A percentile compares a stretch with the other conserved stretches of the same genome.
Evolutionary conservation across 768 basidiomycete genomes (phyloP).

Genomic region (Boletus rubescentipes): DNA sequence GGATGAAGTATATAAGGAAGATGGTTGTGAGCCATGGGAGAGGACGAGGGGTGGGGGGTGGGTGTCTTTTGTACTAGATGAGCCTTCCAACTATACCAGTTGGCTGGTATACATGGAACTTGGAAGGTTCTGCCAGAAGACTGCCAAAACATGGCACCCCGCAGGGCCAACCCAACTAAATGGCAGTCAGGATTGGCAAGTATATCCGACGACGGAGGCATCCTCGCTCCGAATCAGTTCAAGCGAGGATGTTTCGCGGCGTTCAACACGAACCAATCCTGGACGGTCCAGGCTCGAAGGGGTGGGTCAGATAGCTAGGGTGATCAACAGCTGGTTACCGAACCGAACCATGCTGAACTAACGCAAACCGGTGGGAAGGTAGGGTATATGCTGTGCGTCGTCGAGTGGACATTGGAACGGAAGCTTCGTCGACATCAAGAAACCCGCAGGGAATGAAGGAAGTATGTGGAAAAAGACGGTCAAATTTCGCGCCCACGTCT

Average conservation of each 20-base stretch:
- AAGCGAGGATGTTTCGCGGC: background rate
- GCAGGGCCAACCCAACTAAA: background rate
- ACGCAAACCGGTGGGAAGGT: background rate
- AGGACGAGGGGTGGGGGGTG: too few relatives aligned
- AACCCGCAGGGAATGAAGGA: too few relatives aligned
- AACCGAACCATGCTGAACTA: background rate
- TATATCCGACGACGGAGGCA: background rate
- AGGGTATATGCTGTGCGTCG: background rate
- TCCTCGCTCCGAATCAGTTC: too few relatives aligned
- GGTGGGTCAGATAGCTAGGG: background rate
- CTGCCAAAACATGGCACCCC: background rate
- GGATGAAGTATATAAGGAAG: too few relatives aligned
- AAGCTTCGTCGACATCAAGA: background rate
- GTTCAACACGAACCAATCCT: background rate
- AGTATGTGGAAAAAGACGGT: background rate
- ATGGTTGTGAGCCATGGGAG: background rate
- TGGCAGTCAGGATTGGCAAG: background rate
- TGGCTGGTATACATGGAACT: background rate
- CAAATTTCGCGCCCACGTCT: background rate
- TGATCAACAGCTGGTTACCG: background rate
- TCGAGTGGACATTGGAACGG: background rate
- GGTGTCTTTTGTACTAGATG: background rate
- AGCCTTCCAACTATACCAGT: constrained; percentile 10
- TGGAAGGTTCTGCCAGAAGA: background rate
- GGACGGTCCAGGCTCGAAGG: background rate